Evolutionary conservation across 805 yeast species (phyloP), one percentile per base, ranked within the genome.

Genomic region (Lachancea nothofagi): DNA sequence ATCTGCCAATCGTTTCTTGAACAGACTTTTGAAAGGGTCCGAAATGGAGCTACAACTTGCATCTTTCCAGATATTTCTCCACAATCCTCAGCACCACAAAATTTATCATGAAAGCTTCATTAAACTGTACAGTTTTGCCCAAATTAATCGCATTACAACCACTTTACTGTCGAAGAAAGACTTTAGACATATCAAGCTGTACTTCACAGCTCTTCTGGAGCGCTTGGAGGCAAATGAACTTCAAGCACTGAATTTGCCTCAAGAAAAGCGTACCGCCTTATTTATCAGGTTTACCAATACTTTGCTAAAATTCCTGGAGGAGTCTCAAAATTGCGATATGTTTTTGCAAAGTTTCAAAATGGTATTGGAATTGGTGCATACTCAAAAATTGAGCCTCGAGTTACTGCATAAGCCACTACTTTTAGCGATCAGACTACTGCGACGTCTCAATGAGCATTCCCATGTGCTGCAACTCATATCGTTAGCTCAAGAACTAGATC

Each of bases 1-100:
- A 8, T 22, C 43, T 23, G 40, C 45, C 12, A 36, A 45, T 29
- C 40, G 29, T 6, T 41, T 56, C 6, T 38, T 40, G 7, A 30
- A 29, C 17, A 44, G 50, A 19, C 27, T 59, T 28, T 38, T 61
- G 36, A 49, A 51, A 18, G 61, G 61, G 3, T 53, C 62, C 5
- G 53, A 56, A 32, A 36, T 50, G 24, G 63, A 59, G 21, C 33
- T 37, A 12, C 52, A 52, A 36, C 33, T 57, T 20, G 59, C 48
- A 1, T 51, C 61, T 2, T 55, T 59, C 33, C 56, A 55, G 36
- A 33, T 46, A 17, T 59, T 55, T 35, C 24, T 57, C 9, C 41
- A 48, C 22, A 37, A 47, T 5, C 40, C 40, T 10, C 38, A 41
- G 12, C 47, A 43, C 6, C 43, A 38, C n/a, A 34, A 39, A 1